These are phyloP conservation scores for Penicillium coprophilum DNA, from an alignment of 495 filamentous ascomycete genomes.

Conservation along the genomic window DNA sequence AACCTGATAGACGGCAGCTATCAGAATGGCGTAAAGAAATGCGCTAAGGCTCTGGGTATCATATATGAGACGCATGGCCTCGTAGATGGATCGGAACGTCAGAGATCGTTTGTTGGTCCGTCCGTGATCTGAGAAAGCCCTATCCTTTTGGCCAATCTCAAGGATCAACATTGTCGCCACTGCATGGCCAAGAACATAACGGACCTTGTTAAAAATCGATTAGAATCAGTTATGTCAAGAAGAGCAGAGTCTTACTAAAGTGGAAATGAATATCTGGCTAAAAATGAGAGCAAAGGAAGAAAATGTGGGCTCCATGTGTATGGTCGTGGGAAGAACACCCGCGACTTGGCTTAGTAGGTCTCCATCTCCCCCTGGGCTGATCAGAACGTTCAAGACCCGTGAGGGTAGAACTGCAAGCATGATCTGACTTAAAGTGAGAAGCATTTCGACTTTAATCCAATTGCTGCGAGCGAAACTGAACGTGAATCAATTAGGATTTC, in stretches of 20 bases:
- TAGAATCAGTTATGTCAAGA: background rate
- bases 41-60: background rate
- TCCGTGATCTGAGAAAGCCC: background rate
- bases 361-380: constrained; percentile 4
- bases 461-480: too few species aligned
- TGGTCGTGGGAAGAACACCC: too few species aligned
- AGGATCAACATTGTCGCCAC: background rate
- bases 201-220: background rate
- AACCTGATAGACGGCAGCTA: background rate
- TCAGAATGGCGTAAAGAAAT: background rate
- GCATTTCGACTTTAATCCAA: too few species aligned
- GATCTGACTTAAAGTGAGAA: too few species aligned
- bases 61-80: background rate
- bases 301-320: too few species aligned
- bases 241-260: background rate
- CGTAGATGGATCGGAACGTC: background rate
- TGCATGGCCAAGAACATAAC: constrained; percentile 2
- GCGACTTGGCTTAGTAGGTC: background rate
- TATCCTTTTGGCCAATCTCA: background rate
- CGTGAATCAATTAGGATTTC: too few species aligned
- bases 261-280: background rate
- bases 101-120: background rate
- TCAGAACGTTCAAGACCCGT: constrained; percentile 1
- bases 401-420: too few species aligned
- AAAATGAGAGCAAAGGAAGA: too few species aligned